phyloP scores from a whole-genome alignment of 2,329 filamentous ascomycete species.

The Pseudogymnoascus sp. region DNA sequence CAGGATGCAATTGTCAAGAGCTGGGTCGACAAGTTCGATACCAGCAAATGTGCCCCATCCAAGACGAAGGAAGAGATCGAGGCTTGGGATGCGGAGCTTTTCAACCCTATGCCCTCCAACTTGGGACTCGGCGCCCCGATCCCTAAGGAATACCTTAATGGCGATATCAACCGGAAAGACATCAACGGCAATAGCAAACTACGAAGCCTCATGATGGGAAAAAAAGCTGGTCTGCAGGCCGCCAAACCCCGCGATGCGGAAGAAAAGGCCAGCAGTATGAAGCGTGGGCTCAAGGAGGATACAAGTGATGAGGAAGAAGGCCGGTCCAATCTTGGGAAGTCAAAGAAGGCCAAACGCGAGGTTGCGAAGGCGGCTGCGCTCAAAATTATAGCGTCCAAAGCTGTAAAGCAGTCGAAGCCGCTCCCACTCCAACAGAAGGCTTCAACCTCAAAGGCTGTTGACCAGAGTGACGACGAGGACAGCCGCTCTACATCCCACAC shows the following conservation, averaged over 20 bases:
- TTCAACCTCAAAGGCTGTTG: neutral
- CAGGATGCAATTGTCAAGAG: constrained; percentile 28
- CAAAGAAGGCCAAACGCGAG: constrained; percentile 27
- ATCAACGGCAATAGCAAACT: constrained; percentile 25
- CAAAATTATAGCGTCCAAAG: neutral
- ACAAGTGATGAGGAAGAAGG: constrained; percentile 32
- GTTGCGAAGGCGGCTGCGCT: constrained; percentile 2
- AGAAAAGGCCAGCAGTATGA: constrained; percentile 28
- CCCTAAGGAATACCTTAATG: constrained; percentile 25
- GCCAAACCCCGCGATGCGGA: constrained; percentile 29
- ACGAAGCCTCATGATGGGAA: constrained; percentile 27
- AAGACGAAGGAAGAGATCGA: constrained; percentile 30
- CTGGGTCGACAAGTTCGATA: constrained; percentile 20
- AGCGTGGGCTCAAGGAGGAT: constrained; percentile 24
- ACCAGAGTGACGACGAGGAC: neutral
- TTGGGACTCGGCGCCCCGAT: constrained; percentile 29
- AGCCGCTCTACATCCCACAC: neutral
- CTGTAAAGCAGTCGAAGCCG: neutral
- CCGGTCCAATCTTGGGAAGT: constrained; percentile 28
- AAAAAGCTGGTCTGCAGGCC: constrained; percentile 24
- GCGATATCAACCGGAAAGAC: constrained; percentile 23
- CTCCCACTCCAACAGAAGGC: neutral
- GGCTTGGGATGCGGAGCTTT: constrained; percentile 27
- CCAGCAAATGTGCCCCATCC: constrained; percentile 12
- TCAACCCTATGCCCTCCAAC: constrained; percentile 24